Evolutionary conservation across 1,284 basidiomycete genomes (phyloP), one percentile per base, ranked within the genome.

Genomic region (Apiotrichum laibachii): DNA sequence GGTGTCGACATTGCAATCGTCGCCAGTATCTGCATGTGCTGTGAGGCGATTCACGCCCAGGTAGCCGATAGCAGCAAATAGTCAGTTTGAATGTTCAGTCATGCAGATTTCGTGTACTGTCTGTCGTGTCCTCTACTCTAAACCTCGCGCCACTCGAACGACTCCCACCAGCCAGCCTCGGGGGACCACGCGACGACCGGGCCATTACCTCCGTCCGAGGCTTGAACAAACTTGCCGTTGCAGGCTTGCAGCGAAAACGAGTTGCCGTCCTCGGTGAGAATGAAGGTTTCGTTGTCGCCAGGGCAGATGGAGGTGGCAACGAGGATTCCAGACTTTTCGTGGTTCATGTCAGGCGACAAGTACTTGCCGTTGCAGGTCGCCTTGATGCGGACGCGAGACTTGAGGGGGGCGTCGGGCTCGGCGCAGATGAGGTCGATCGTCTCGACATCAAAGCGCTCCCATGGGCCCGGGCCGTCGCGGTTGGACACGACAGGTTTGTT

Each of bases 131-230:
- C n/a, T n/a, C n/a, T n/a, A n/a, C n/a, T 15, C 5, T 34, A 15
- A 22, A 26, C 13, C 6, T 34, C 18, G 35, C 33, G 60, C 62
- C 8, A 22, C 49, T 53, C 58, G n/a, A 60, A 63, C 42, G 44
- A 49, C 62, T 63, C 62, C 62, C 62, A 63, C 62, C 58, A 63
- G 1, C 62, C 58, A 12, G 46, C 45, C 19, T 48, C 43, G 6
- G 55, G 56, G 9, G 50, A 53, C 49, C 42, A 44, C 10, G 53
- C 56, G 2, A 53, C 50, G 22, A 58, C 45, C 18, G 37, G 43
- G 7, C 53, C 56, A 8, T 26, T 44, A 0, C 58, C 58, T 18
- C 34, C 54, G 10, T 53, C 48, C 1, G 31, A 44, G 2, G 58
- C 58, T 50, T 60, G 58, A 37, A 60, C 48, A 35, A 45, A 60